Evolutionary conservation across 345 rosid genomes (phyloP), one percentile per base, ranked within the genome.

Genomic region (Eucalyptus viminalis): DNA sequence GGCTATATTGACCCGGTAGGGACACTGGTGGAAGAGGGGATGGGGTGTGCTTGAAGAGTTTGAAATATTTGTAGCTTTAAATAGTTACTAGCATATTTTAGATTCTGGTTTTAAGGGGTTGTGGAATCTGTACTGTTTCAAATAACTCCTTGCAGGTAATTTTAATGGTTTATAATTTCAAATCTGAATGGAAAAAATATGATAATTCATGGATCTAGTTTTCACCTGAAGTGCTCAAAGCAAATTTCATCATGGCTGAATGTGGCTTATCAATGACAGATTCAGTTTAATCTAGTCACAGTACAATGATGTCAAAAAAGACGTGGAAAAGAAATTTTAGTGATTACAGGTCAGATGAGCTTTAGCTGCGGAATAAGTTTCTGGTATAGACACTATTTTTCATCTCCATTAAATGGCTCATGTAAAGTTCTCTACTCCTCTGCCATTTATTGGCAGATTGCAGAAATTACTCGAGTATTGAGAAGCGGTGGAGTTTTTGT

Each of bases 401-500:
- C 40, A 29, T 29, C 89, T 14, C 25, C 19, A 16, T n/a, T 6
- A 87, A 49, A 87, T 45, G 62, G 45, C 53, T 76, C 14, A 45
- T 22, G n/a, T 4, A 7, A 31, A 49, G 45, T 21, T 76, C 83
- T 76, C 25, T 2, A 44, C 21, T 11, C 51, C 87, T 76, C 40
- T 25, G 29, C 22, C 12, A 19, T 4, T 15, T 25, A 6, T 7
- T 2, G 47, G 83, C 95, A 95, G 98, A 87, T 97, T 92, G 98
- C 99, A 91, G 99, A 98, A 94, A 97, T 98, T 88, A 92, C 95
- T 86, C 97, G 99, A 86, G 89, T 93, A 88, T 90, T 96, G 90
- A 92, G 95, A 91, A 96, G 97, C 44, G 99, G 98, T 53, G 99
- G 98, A 88, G 95, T 98, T 25, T 95, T 97, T 92, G 98, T 96